These are phyloP conservation scores for Picochlorum costavermella DNA, from an alignment of 139 green algal species.

Conservation along the genomic window DNA sequence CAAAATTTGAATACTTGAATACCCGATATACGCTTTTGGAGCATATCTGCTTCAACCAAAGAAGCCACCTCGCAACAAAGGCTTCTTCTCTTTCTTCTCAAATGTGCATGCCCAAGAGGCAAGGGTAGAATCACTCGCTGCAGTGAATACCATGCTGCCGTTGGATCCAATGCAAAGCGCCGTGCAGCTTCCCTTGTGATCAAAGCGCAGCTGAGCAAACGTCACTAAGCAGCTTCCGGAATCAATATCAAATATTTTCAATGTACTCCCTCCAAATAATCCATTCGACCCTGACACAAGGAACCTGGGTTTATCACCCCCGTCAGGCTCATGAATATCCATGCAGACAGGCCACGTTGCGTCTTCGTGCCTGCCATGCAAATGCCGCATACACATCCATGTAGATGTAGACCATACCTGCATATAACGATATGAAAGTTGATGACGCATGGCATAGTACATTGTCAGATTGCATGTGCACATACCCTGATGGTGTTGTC, in stretches of 20 bases:
- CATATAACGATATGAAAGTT: not conserved
- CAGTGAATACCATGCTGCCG: slow-evolving; percentile 12
- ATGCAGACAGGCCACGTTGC: slow-evolving; percentile 22
- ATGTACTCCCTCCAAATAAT: slow-evolving; percentile 22
- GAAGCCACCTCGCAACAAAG: too few species aligned
- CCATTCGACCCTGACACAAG: slow-evolving; percentile 22
- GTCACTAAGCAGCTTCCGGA: slow-evolving; percentile 23
- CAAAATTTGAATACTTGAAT: too few species aligned
- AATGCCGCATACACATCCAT: slow-evolving; percentile 30
- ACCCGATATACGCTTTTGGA: too few species aligned
- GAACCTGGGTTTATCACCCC: not conserved
- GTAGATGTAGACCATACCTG: slow-evolving; percentile 13
- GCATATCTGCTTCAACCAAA: too few species aligned
- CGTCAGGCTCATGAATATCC: slow-evolving; percentile 5
- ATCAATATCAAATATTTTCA: slow-evolving; percentile 13
- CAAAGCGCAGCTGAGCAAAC: slow-evolving; percentile 16
- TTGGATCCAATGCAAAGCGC: slow-evolving; percentile 17
- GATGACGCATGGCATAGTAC: not conserved
- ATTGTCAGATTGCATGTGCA: not conserved
- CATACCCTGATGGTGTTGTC: slow-evolving; percentile 29
- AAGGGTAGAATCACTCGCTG: slow-evolving; percentile 22
- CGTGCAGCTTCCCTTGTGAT: slow-evolving; percentile 10
- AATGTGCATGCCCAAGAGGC: slow-evolving; percentile 9
- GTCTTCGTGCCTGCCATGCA: slow-evolving; percentile 30
- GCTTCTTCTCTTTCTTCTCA: too few species aligned